A percentile compares a stretch with the other conserved stretches of the same genome.
phyloP scores from a whole-genome alignment of 495 filamentous ascomycete genomes.

The Penicillium egyptiacum region DNA sequence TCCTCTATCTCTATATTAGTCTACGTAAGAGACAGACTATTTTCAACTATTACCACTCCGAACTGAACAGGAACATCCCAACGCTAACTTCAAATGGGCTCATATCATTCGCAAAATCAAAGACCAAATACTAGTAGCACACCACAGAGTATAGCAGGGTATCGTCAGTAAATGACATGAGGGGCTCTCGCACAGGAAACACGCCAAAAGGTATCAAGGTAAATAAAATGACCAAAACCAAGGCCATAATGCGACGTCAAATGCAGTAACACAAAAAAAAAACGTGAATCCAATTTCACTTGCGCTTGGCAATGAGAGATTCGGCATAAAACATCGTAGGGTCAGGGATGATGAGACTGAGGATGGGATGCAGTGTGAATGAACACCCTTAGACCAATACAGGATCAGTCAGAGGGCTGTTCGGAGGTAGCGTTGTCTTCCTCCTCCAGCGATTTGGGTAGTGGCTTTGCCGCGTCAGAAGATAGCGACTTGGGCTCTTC shows the following conservation, averaged over 20 bases:
- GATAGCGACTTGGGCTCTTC: slow-evolving; percentile 9
- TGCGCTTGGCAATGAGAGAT: background rate
- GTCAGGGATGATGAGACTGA: background rate
- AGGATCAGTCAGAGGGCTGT: background rate
- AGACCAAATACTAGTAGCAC: slow-evolving; percentile 4
- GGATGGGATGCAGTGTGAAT: background rate
- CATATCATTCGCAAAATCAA: slow-evolving; percentile 9
- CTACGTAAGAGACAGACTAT: background rate
- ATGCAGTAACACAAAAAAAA: slow-evolving; percentile 12
- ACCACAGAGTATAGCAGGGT: slow-evolving; percentile 24
- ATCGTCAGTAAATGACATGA: slow-evolving; percentile 32
- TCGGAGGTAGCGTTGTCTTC: background rate
- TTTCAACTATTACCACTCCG: background rate
- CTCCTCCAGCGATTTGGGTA: slow-evolving; percentile 1
- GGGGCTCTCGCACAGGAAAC: slow-evolving; percentile 17
- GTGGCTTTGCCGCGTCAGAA: slow-evolving; percentile 11
- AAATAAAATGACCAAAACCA: slow-evolving; percentile 12
- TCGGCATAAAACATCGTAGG: background rate
- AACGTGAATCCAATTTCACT: slow-evolving; percentile 1
- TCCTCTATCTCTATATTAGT: background rate
- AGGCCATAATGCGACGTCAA: slow-evolving; percentile 6
- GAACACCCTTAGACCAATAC: background rate
- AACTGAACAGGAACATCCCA: background rate
- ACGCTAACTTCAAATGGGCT: background rate
- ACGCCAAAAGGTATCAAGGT: slow-evolving; percentile 24